A percentile compares a stretch with the other conserved stretches of the same genome.
phyloP scores from a whole-genome alignment of 129 eudicot genomes.

The Solidago caesia region DNA sequence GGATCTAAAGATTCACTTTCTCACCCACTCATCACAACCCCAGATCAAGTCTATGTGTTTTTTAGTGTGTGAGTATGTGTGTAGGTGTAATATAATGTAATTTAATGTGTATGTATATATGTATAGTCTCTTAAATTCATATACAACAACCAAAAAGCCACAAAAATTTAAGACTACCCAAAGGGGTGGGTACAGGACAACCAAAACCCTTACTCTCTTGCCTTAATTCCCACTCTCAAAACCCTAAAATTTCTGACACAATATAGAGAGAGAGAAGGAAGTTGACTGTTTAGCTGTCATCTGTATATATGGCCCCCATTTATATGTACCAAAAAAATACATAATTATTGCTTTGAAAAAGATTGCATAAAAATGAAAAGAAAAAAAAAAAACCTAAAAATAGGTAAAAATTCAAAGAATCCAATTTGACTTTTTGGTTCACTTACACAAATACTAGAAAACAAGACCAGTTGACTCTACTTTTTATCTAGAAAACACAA shows the following conservation, averaged over 20 bases:
- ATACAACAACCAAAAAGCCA: conserved; percentile 68
- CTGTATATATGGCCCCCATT: conserved; percentile 33
- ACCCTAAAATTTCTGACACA: conserved; percentile 31
- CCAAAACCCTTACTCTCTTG: conserved; percentile 45
- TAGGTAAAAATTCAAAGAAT: conserved; percentile 19
- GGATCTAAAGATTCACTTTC: conserved; percentile 36
- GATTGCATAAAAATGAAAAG: conserved; percentile 1
- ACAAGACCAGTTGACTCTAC: conserved; percentile 44
- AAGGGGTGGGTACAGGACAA: conserved; percentile 62
- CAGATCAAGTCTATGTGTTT: conserved; percentile 25
- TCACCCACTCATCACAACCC: conserved; percentile 23
- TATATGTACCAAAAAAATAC: conserved; percentile 31
- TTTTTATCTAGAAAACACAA: conserved; percentile 24
- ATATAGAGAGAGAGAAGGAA: background rate
- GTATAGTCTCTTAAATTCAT: conserved; percentile 34
- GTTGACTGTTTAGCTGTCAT: conserved; percentile 56
- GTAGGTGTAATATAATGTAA: conserved; percentile 13
- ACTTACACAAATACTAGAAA: conserved; percentile 24
- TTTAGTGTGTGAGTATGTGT: background rate
- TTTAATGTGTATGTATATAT: conserved; percentile 13
- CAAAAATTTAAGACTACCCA: conserved; percentile 46
- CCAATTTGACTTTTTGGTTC: conserved; percentile 40
- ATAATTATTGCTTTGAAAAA: background rate
- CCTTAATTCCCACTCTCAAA: conserved; percentile 36
- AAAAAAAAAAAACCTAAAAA: conserved; percentile 19